phyloP scores from a whole-genome alignment of 169 alveolate species.

The Babesia caballi region DNA sequence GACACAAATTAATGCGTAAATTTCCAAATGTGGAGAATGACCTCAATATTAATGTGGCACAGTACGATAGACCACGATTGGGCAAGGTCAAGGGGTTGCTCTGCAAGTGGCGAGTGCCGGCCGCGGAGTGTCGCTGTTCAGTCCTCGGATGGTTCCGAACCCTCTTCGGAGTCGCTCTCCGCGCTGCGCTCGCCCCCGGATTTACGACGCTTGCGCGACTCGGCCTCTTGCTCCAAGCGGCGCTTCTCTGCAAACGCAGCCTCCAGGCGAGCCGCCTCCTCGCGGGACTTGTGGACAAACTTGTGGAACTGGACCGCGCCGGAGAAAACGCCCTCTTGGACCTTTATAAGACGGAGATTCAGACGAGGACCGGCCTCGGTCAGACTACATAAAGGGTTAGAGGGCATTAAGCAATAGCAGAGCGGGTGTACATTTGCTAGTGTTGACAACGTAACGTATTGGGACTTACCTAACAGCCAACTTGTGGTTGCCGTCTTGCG shows the following conservation, averaged over 20 bases:
- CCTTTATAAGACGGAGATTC: slow-evolving; percentile 57
- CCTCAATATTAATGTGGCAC: too few relatives aligned
- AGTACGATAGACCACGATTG: too few relatives aligned
- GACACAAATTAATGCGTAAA: too few relatives aligned
- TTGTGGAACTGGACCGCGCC: slow-evolving; percentile 72
- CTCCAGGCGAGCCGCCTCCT: slow-evolving; percentile 60
- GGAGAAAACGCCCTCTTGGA: slow-evolving; percentile 67
- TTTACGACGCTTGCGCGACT: slow-evolving; percentile 1
- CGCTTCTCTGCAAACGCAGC: slow-evolving; percentile 54
- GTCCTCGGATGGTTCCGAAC: too few relatives aligned
- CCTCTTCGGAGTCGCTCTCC: not conserved
- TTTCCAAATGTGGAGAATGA: too few relatives aligned
- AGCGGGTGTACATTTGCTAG: not conserved
- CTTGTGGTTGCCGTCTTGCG: not conserved
- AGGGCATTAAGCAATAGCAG: too few relatives aligned
- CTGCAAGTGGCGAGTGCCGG: too few relatives aligned
- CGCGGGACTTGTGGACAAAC: slow-evolving; percentile 62
- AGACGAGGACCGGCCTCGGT: slow-evolving; percentile 73
- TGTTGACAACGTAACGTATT: not conserved
- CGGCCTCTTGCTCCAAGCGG: slow-evolving; percentile 27
- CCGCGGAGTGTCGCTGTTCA: too few relatives aligned
- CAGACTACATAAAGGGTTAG: slow-evolving; percentile 23
- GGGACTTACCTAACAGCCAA: slow-evolving; percentile 40
- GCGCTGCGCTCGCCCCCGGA: not conserved
- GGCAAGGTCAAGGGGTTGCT: too few relatives aligned